phyloP scores from a whole-genome alignment of 805 yeast genomes.

The Kluyveromyces nonfermentans region DNA sequence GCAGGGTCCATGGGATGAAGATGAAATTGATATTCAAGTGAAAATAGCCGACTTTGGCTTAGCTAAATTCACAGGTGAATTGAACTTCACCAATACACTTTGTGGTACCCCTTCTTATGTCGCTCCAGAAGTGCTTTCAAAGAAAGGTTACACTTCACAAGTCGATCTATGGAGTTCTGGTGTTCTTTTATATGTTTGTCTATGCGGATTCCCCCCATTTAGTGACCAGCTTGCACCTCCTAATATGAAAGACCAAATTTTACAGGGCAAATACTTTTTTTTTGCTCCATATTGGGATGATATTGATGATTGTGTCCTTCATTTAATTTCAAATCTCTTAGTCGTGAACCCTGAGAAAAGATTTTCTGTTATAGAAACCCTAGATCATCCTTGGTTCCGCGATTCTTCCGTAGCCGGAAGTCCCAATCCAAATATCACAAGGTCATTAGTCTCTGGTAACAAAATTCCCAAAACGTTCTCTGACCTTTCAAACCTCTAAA shows the following conservation, averaged over 20 bases:
- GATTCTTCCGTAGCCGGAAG: slow-evolving; percentile 1
- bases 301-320: slow-evolving; percentile 54
- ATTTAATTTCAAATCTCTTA: slow-evolving; percentile 52
- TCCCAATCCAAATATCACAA: slow-evolving; percentile 6
- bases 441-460: slow-evolving; percentile 24
- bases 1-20: slow-evolving; percentile 36
- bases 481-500: slow-evolving; percentile 24
- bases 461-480: slow-evolving; percentile 31
- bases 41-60: slow-evolving; percentile 80
- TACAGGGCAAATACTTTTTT: slow-evolving; percentile 59
- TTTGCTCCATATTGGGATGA: slow-evolving; percentile 76
- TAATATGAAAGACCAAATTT: slow-evolving; percentile 63
- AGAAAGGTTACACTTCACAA: slow-evolving; percentile 53
- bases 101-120: slow-evolving; percentile 88
- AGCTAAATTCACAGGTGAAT: slow-evolving; percentile 53
- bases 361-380: slow-evolving; percentile 75
- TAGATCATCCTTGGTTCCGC: slow-evolving; percentile 79
- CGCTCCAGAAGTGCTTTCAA: slow-evolving; percentile 65
- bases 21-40: slow-evolving; percentile 54
- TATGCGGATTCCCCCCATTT: slow-evolving; percentile 81
- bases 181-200: slow-evolving; percentile 64
- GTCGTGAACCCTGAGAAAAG: slow-evolving; percentile 60
- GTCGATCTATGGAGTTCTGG: slow-evolving; percentile 83
- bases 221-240: slow-evolving; percentile 79
- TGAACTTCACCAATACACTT: slow-evolving; percentile 63